Conservation (phyloP, 2,329 filamentous ascomycete species). For the Colletotrichum tanaceti region DNA sequence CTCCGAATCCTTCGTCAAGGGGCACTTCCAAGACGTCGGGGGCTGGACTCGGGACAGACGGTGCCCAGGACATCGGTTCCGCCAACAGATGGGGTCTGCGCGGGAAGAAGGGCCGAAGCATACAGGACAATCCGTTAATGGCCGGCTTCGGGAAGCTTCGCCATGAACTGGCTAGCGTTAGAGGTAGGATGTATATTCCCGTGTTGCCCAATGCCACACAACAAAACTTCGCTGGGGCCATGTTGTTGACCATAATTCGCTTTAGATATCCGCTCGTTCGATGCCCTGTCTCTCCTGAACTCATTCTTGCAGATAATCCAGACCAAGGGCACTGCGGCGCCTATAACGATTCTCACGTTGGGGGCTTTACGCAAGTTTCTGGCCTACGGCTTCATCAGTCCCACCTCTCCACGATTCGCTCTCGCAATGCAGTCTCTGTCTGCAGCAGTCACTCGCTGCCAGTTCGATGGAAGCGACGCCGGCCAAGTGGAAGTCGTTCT, state of each 20-base stretch:
- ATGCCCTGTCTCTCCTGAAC: slow-evolving; percentile 88
- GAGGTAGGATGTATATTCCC: slow-evolving; percentile 65
- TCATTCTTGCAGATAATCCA: slow-evolving; percentile 97
- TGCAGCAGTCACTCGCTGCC: slow-evolving; percentile 94
- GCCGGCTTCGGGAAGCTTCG: slow-evolving; percentile 91
- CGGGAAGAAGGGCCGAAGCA: slow-evolving; percentile 95
- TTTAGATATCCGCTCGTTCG: slow-evolving; percentile 85
- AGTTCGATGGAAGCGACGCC: slow-evolving; percentile 96
- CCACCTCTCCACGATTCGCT: slow-evolving; percentile 85
- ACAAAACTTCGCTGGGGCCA: background rate
- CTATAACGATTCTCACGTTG: slow-evolving; percentile 93
- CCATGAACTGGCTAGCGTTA: slow-evolving; percentile 86
- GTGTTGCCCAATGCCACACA: slow-evolving; percentile 15
- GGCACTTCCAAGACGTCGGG: slow-evolving; percentile 57
- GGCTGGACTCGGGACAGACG: slow-evolving; percentile 53
- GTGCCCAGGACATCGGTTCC: slow-evolving; percentile 66
- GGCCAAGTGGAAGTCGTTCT: slow-evolving; percentile 96
- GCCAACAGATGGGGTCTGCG: slow-evolving; percentile 92
- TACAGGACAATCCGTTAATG: slow-evolving; percentile 97
- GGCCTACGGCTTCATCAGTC: slow-evolving; percentile 89
- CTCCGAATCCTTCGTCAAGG: slow-evolving; percentile 56
- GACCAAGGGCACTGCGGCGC: slow-evolving; percentile 93
- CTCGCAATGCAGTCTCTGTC: slow-evolving; percentile 95
- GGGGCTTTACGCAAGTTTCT: slow-evolving; percentile 97
- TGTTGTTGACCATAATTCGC: slow-evolving; percentile 45